Evolutionary conservation across 768 basidiomycete genomes (phyloP), one percentile per base, ranked within the genome.

Genomic region (Chlorophyllum brunneum): DNA sequence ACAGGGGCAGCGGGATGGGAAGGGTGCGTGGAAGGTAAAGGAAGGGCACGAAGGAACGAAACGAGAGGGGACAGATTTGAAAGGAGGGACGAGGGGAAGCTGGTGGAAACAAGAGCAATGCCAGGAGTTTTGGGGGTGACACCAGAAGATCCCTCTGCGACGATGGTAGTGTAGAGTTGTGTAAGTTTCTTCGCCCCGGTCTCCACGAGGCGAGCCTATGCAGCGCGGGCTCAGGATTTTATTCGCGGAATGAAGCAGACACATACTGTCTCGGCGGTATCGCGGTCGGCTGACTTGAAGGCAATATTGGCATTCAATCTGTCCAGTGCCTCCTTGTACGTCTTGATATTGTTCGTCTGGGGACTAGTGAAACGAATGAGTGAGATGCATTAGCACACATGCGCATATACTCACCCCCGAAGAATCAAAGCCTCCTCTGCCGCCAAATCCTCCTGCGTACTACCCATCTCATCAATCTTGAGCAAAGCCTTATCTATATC

Each of bases 111-210:
- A 23, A 45, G 37, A 22, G 47, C 33, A 6, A 31, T 18, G 20
- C 48, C 51, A 3, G 48, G 40, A 7, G 48, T 42, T 33, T 33
- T 38, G 11, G 81, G 83, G 4, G 85, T 82, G n/a, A 77, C 73
- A 24, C 88, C 88, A 2, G 88, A 86, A 1, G 88, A 92, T 22
- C 82, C 86, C 68, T 91, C 89, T 2, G 91, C 90, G n/a, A 91
- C 87, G 27, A 88, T 75, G 60, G 88, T 90, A n/a, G 88, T 93
- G 62, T 86, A 92, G 10, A 91, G 67, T 59, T 90, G 88, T 0
- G 83, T 77, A 8, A 92, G 73, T 62, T 90, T 91, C 71, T 91
- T 91, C 4, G 83, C 82, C 6, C 91, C 90, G 1, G 88, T 88
- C 69, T 92, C 89, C 7, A 92, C 73, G 4, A 92, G 77, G 36